Evolutionary conservation across 345 rosid genomes (phyloP).

Genomic region (Euphorbia pulcherrima): DNA sequence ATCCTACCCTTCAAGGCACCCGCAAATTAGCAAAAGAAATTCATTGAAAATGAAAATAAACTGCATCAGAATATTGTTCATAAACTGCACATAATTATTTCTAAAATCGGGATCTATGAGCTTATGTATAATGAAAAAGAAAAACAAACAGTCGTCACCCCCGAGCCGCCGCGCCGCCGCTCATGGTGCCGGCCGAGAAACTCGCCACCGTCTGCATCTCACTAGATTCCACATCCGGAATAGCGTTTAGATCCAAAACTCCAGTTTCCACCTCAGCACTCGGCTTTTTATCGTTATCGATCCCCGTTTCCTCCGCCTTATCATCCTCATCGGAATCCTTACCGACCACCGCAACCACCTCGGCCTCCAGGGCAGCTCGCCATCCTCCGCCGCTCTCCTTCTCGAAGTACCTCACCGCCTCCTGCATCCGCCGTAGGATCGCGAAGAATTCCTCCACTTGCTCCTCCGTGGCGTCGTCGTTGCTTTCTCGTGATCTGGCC

Average conservation of each 20-base stretch:
- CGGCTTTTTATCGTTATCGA: background rate
- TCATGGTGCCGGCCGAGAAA: background rate
- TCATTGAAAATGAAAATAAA: no score
- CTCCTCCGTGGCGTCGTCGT: constrained; percentile 18
- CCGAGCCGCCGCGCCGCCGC: background rate
- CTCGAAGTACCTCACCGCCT: constrained; percentile 19
- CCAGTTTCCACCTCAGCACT: background rate
- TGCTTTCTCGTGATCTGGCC: background rate
- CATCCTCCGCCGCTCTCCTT: constrained; percentile 9
- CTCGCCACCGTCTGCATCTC: background rate
- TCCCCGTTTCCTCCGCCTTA: constrained; percentile 2
- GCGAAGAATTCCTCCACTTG: constrained; percentile 30
- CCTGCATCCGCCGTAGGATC: constrained; percentile 23
- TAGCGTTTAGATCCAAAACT: constrained; percentile 19
- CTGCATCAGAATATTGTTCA: no score
- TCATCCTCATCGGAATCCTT: background rate
- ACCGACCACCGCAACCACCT: constrained; percentile 10
- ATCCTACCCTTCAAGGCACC: no score
- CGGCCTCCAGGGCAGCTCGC: constrained; percentile 24
- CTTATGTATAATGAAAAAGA: no score
- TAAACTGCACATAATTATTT: no score
- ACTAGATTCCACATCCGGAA: constrained; percentile 14
- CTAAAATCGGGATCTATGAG: no score
- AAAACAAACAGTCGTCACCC: background rate
- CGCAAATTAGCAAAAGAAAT: no score